Conservation (phyloP, 2,329 filamentous ascomycete genomes). For the Elsinoe batatas region DNA sequence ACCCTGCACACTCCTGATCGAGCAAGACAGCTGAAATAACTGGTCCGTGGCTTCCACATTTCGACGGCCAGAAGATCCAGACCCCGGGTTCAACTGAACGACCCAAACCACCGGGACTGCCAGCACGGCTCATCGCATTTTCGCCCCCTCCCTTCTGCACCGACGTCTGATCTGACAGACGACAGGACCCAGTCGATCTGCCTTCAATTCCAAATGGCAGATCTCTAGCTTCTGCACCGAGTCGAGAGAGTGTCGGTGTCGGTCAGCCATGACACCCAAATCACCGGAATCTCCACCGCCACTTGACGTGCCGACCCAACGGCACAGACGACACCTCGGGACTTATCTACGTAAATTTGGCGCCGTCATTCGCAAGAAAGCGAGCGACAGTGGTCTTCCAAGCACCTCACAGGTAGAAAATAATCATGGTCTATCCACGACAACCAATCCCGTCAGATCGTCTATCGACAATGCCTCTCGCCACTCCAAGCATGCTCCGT, state of each 20-base stretch:
- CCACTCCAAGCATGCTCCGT: neutral
- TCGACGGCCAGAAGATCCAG: slow-evolving; percentile 1
- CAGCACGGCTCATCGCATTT: neutral
- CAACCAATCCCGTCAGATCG: neutral
- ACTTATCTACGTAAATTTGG: slow-evolving; percentile 8
- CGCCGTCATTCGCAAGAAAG: slow-evolving; percentile 8
- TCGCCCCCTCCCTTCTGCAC: neutral
- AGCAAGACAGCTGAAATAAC: neutral
- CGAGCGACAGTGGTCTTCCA: neutral
- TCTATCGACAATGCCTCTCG: neutral
- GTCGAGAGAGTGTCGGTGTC: neutral
- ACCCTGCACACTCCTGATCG: slow-evolving; percentile 1
- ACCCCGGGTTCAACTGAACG: slow-evolving; percentile 6
- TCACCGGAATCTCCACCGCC: slow-evolving; percentile 2
- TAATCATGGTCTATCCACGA: neutral
- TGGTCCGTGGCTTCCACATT: slow-evolving; percentile 10
- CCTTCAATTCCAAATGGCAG: slow-evolving; percentile 10
- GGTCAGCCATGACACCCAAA: slow-evolving; percentile 1
- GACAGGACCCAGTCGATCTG: neutral
- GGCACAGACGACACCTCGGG: slow-evolving; percentile 7
- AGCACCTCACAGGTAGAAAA: neutral
- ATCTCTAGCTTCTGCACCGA: neutral
- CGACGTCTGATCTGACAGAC: neutral
- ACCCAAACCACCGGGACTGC: slow-evolving; percentile 7
- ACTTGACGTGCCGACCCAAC: slow-evolving; percentile 7